Evolutionary conservation across 306 rosid genomes (phyloP).

Genomic region (Medicago arabica): DNA sequence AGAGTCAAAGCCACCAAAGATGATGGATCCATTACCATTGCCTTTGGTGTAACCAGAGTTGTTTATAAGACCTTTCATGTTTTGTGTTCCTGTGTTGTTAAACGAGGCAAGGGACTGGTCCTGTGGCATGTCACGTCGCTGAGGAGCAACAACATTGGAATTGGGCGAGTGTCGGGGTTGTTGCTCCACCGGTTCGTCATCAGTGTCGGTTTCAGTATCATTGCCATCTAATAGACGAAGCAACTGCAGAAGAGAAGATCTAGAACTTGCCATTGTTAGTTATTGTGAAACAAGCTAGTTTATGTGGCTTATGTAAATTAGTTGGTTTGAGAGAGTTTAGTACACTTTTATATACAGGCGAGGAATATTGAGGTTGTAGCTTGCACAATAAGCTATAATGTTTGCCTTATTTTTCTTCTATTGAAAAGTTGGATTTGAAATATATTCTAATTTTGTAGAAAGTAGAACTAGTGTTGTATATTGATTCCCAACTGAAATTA

Average conservation of each 20-base stretch:
- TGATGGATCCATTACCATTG: conserved; percentile 52
- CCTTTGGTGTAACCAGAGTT: conserved; percentile 52
- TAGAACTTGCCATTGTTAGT: background rate
- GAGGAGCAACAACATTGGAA: background rate
- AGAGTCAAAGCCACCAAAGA: conserved; percentile 49
- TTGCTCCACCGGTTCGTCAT: background rate
- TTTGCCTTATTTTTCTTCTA: background rate
- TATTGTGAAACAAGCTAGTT: background rate
- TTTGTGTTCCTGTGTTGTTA: conserved; percentile 50
- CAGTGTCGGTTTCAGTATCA: background rate
- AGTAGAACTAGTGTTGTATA: too few relatives aligned
- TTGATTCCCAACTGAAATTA: background rate
- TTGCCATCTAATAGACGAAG: conserved; percentile 17
- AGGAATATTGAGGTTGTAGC: conserved; percentile 43
- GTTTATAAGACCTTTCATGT: conserved; percentile 50
- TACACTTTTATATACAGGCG: conserved; percentile 14
- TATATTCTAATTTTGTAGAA: background rate
- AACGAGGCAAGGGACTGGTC: background rate
- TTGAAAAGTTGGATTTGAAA: background rate
- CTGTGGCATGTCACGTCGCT: background rate
- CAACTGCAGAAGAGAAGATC: conserved; percentile 1
- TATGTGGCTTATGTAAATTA: conserved; percentile 1
- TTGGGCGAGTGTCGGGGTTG: background rate
- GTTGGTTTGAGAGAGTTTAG: background rate
- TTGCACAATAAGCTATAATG: conserved; percentile 32